Percentiles rank a stretch among this genome's conserved stretches.
Conservation (phyloP, 2,329 filamentous ascomycete genomes). For the Beauveria scarabaeidicola region DNA sequence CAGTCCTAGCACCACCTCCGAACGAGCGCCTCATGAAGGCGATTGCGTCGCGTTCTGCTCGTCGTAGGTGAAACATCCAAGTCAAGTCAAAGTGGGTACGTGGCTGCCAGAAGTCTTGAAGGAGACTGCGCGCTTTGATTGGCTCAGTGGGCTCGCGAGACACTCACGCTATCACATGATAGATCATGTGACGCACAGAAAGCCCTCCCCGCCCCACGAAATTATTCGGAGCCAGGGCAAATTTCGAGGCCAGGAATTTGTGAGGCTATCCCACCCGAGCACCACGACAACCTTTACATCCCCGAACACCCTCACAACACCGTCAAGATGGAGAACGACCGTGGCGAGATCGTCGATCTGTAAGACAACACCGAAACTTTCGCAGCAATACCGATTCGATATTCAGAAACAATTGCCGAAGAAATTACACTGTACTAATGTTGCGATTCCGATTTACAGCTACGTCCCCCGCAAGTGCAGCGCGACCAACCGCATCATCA, state of each 20-base stretch:
- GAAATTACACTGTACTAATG: conserved; percentile 18
- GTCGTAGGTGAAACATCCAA: background rate
- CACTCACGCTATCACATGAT: conserved; percentile 28
- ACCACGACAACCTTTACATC: conserved; percentile 18
- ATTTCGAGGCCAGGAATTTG: conserved; percentile 22
- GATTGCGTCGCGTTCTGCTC: background rate
- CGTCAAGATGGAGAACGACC: conserved; percentile 98
- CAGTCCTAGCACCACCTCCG: background rate
- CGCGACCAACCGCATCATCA: conserved; percentile 99
- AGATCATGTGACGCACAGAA: conserved; percentile 25
- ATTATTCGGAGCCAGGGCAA: conserved; percentile 26
- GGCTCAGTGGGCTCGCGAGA: conserved; percentile 19
- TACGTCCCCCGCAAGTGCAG: conserved; percentile 99
- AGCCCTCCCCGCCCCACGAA: conserved; percentile 30
- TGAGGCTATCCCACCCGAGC: conserved; percentile 22
- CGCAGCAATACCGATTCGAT: conserved; percentile 3
- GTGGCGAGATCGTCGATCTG: conserved; percentile 99
- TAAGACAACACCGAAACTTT: conserved; percentile 41
- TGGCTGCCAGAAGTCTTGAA: background rate
- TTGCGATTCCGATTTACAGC: conserved; percentile 36
- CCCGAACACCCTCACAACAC: conserved; percentile 24
- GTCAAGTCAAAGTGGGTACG: conserved; percentile 1
- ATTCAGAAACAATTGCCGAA: conserved; percentile 11
- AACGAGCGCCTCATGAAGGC: background rate
- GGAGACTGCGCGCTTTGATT: conserved; percentile 6